A percentile compares a stretch with the other conserved stretches of the same genome.
These are phyloP conservation scores for Russula emetica DNA, from an alignment of 768 basidiomycete genomes.

Conservation along the genomic window DNA sequence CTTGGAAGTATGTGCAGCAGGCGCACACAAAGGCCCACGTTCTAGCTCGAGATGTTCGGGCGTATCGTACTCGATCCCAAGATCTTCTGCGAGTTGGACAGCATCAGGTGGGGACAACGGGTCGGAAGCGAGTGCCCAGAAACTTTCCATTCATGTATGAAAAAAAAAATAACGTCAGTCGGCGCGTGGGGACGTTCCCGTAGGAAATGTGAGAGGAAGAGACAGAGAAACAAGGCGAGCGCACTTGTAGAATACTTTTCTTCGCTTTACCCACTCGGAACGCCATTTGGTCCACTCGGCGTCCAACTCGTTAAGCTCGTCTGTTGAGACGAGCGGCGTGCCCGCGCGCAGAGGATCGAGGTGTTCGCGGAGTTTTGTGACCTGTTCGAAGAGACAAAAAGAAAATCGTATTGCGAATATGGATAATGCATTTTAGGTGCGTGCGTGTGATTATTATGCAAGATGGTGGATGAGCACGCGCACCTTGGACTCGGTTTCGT, in stretches of 20 bases:
- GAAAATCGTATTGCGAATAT: too few relatives aligned
- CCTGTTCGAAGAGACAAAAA: constrained; percentile 35
- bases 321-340: constrained; percentile 60
- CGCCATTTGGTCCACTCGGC: constrained; percentile 77
- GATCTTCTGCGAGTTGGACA: constrained; percentile 61
- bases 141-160: constrained; percentile 43
- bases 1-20: not conserved
- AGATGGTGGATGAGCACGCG: not conserved
- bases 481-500: constrained; percentile 51
- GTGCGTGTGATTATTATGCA: too few relatives aligned
- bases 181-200: not conserved
- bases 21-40: constrained; percentile 50
- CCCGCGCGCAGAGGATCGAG: constrained; percentile 50
- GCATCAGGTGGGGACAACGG: constrained; percentile 63
- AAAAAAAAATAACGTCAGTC: not conserved
- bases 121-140: constrained; percentile 72
- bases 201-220: constrained; percentile 15
- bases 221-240: constrained; percentile 16
- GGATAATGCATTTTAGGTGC: not conserved
- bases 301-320: constrained; percentile 60
- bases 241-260: constrained; percentile 22
- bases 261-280: constrained; percentile 71
- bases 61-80: constrained; percentile 74
- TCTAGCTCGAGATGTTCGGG: constrained; percentile 49
- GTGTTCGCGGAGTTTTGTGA: constrained; percentile 44